Base-by-base conservation (phyloP, 1,284 basidiomycete species). In the Rhodotorula mucilaginosa region DNA sequence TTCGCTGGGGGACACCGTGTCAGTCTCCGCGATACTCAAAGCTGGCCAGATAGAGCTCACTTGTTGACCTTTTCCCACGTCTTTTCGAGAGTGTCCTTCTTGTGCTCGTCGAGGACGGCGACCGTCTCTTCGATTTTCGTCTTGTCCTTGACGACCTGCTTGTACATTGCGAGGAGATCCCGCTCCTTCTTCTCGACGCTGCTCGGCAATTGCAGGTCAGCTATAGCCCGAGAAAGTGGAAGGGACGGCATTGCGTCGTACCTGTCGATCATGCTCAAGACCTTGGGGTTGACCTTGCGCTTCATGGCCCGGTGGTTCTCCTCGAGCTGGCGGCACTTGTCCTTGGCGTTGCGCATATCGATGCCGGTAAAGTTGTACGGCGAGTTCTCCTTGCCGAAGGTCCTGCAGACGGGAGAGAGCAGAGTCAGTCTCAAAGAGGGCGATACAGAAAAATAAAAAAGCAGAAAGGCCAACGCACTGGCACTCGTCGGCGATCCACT, bases 91-190 rank as follows among this genome's bases (percentile, higher is more conserved):
- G 97, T 93, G 77, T 97, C 95, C 46, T 90, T 87, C 82, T 99
- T 99, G 83, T 97, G 95, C 63, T 89, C 86, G 80, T 99, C 96
- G 26, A 99, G 87, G 80, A 97, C 92, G 61, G 87, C 88, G 71
- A 99, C 97, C 0, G 95, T 98, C 70, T 90, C 88, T 79, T 97
- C 93, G 69, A 99, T 99, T 85, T 97, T 99, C 77, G 88, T 84
- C 82, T 97, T 97, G 82, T 99, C 97, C 79, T 92, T 91, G 78
- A 94, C 82, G 4, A 99, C 95, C 3, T 90, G 94, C 1, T 85
- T 81, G 81, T 98, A 86, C 88, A 93, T 98, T 83, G 91, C 92
- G 82, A 90, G 91, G 68, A 97, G 84, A 31, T 88, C 87, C 0
- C 86, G 82, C 81, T 99, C 96, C 79, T 92, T 90, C 85, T 97